A percentile compares a stretch with the other conserved stretches of the same genome.
Evolutionary conservation across 208 protist species (phyloP).

Genomic region (Wallacemonas collosoma): DNA sequence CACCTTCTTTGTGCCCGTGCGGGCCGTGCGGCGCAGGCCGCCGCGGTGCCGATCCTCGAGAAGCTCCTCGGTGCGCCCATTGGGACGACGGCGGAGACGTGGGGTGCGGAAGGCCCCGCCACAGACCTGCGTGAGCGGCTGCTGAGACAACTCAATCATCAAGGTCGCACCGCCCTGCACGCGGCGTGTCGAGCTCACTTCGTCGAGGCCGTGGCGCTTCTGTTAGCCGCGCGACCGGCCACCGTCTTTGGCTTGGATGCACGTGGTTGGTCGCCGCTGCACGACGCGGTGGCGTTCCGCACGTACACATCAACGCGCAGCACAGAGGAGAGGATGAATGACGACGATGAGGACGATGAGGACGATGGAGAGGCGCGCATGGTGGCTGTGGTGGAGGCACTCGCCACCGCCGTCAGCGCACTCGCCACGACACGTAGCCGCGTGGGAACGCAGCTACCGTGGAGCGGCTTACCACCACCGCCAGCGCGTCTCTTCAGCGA

Average conservation of each 20-base stretch:
- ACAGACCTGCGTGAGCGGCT: constrained; percentile 2
- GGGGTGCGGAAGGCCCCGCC: too few relatives aligned
- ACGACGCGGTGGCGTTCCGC: constrained; percentile 34
- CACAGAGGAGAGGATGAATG: not conserved
- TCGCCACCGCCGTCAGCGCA: constrained; percentile 2
- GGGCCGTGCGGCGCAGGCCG: constrained; percentile 31
- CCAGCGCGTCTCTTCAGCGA: not conserved
- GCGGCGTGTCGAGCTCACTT: constrained; percentile 54
- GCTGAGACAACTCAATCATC: constrained; percentile 36
- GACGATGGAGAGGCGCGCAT: constrained; percentile 3
- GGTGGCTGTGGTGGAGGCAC: constrained; percentile 7
- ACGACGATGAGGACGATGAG: not conserved
- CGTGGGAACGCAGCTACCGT: not conserved
- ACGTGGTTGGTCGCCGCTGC: constrained; percentile 60
- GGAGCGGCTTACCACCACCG: not conserved
- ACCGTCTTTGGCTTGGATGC: constrained; percentile 42
- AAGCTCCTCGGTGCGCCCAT: constrained; percentile 22
- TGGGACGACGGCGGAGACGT: not conserved
- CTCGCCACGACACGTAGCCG: not conserved
- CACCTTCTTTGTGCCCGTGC: constrained; percentile 59
- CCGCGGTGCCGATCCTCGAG: constrained; percentile 42
- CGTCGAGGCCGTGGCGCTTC: constrained; percentile 33
- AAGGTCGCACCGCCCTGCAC: constrained; percentile 64
- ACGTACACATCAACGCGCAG: not conserved
- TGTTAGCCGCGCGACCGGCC: constrained; percentile 30